Base-by-base conservation (phyloP, 1,139 yeast genomes). In the Lizanozyma gosingica region DNA sequence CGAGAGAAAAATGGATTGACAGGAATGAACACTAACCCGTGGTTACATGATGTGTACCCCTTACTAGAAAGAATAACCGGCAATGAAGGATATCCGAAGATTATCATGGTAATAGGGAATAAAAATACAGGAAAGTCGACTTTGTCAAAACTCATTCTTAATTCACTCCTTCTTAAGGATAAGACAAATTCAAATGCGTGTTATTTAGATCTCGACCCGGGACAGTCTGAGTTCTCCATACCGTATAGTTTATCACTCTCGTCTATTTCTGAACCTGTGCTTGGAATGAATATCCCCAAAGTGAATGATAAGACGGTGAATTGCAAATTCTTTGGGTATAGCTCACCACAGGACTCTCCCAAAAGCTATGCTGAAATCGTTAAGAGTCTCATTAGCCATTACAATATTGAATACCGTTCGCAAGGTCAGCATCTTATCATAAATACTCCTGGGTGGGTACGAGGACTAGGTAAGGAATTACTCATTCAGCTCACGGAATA, bases 361-460 rank as follows among this genome's bases (percentile, higher is more conserved):
- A 51, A 57, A 0, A 60, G 71, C 35, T 90, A 85, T 54, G 45
- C 78, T 4, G 43, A 56, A 0, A 62, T 75, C 17, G 62, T 80
- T 1, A 55, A 60, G 22, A 60, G 67, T 8, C 57, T 90, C 16
- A 58, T 75, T 15, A 45, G 52, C 1, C 47, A 50, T 18, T 77
- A 67, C 44, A 32, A 41, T 16, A 46, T 48, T 35, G 43, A 49
- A 9, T 53, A 61, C 36, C 55, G 62, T 37, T 49, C 54, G 1
- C 45, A 47, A 15, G 65, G 66, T 37, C 61, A 70, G 17, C 69
- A 74, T 8, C 60, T 88, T 11, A 58, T 92, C 1, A 70, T 90
- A 3, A 90, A 90, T 51, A 78, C 94, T 0, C 94, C 97, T 0
- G 97, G 97, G 0, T 90, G 97, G 97, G 75, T 88, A 18, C 85